Evolutionary conservation across 768 basidiomycete species (phyloP).

Genomic region (Russula foetens): DNA sequence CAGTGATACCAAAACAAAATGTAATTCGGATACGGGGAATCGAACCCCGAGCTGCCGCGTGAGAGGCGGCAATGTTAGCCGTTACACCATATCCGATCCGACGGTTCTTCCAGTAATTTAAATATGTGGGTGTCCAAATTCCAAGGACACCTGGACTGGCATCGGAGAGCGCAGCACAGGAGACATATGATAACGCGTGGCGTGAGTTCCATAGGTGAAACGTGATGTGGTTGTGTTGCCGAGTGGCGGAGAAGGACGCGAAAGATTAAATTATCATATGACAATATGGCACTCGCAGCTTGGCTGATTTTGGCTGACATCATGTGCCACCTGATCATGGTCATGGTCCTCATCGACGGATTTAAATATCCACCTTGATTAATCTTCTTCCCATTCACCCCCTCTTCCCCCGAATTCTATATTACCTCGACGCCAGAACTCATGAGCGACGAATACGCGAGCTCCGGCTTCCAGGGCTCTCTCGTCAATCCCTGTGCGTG

Average conservation of each 20-base stretch:
- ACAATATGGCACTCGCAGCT: no score
- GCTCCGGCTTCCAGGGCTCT: constrained; percentile 18
- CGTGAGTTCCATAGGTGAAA: no score
- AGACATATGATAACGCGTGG: no score
- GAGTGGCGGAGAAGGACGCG: no score
- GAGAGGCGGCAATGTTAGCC: constrained; percentile 34
- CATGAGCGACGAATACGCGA: constrained; percentile 21
- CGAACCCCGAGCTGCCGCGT: constrained; percentile 37
- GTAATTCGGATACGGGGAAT: constrained; percentile 32
- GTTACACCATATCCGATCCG: constrained; percentile 31
- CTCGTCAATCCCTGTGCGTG: constrained; percentile 14
- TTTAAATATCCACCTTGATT: neutral
- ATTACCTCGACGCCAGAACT: neutral
- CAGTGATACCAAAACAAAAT: constrained; percentile 1
- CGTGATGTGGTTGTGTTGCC: no score
- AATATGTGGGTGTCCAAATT: neutral
- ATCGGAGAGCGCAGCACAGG: no score
- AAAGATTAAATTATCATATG: no score
- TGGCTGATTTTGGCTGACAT: no score
- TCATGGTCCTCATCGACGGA: no score
- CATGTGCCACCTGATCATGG: neutral
- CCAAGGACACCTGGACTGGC: no score
- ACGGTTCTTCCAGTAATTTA: neutral
- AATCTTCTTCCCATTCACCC: neutral
- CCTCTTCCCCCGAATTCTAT: no score